These are phyloP conservation scores for Tuber borchii DNA, from an alignment of 495 filamentous ascomycete species.

Conservation along the genomic window DNA sequence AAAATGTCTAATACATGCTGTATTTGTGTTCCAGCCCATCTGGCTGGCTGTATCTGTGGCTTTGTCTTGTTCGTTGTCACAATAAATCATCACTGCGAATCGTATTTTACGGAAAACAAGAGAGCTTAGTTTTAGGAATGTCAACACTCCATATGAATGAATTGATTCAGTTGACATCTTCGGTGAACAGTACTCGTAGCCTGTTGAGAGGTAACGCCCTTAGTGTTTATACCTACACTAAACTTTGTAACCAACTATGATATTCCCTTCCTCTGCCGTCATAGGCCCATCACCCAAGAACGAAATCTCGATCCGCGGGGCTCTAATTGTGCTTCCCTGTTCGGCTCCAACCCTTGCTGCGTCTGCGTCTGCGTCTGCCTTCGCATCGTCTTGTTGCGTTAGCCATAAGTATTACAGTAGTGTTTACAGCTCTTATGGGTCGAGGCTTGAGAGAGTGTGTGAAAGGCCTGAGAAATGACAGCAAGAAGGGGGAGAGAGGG, in stretches of 20 bases:
- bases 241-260: background rate
- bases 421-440: background rate
- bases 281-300: slow-evolving; percentile 31
- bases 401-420: background rate
- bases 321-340: slow-evolving; percentile 24
- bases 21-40: background rate
- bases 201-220: background rate
- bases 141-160: background rate
- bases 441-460: background rate
- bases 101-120: background rate
- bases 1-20: background rate
- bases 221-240: background rate
- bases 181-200: background rate
- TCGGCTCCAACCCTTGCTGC: slow-evolving; percentile 11
- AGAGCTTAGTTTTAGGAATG: background rate
- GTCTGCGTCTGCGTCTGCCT: slow-evolving; percentile 2
- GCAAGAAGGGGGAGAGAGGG: background rate
- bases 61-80: slow-evolving; percentile 1
- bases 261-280: slow-evolving; percentile 27
- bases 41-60: background rate
- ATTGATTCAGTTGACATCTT: background rate
- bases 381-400: background rate
- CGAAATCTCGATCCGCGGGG: slow-evolving; percentile 36
- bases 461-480: background rate
- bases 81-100: background rate